phyloP scores from a whole-genome alignment of 2,329 filamentous ascomycete species.

The Fusarium circinatum region DNA sequence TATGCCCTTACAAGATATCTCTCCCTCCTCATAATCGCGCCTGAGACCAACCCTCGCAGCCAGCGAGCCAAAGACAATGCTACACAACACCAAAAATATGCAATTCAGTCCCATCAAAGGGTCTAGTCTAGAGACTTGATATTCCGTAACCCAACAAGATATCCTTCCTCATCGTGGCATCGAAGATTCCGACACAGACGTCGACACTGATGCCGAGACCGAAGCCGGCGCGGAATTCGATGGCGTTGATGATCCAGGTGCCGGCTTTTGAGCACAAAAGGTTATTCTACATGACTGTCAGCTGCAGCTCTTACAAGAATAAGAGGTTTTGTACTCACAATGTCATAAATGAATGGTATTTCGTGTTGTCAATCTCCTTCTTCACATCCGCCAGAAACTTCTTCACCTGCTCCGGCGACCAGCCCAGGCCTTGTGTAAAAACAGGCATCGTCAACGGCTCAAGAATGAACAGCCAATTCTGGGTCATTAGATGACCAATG shows the following conservation, averaged over 20 bases:
- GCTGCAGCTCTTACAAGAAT: background rate
- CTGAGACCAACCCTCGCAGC: background rate
- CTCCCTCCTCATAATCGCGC: background rate
- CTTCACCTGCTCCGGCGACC: conserved; percentile 31
- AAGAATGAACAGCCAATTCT: conserved; percentile 38
- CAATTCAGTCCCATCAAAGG: background rate
- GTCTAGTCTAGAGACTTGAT: background rate
- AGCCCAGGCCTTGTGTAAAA: conserved; percentile 35
- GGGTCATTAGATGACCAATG: conserved; percentile 38
- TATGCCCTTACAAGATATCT: background rate
- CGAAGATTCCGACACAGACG: conserved; percentile 23
- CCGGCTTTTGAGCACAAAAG: conserved; percentile 31
- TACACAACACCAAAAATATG: background rate
- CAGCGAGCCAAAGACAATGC: background rate
- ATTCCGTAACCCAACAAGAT: background rate
- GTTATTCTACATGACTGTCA: conserved; percentile 28
- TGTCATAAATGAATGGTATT: conserved; percentile 42
- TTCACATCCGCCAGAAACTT: conserved; percentile 31
- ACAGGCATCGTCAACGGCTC: conserved; percentile 38
- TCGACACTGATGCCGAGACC: conserved; percentile 23
- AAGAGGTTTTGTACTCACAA: conserved; percentile 24
- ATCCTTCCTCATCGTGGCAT: background rate
- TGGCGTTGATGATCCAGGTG: conserved; percentile 13
- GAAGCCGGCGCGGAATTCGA: conserved; percentile 19
- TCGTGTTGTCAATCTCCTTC: conserved; percentile 33